A percentile compares a stretch with the other conserved stretches of the same genome.
These are phyloP conservation scores for Xylaria sp. DNA, from an alignment of 2,329 filamentous ascomycete genomes.

Conservation along the genomic window DNA sequence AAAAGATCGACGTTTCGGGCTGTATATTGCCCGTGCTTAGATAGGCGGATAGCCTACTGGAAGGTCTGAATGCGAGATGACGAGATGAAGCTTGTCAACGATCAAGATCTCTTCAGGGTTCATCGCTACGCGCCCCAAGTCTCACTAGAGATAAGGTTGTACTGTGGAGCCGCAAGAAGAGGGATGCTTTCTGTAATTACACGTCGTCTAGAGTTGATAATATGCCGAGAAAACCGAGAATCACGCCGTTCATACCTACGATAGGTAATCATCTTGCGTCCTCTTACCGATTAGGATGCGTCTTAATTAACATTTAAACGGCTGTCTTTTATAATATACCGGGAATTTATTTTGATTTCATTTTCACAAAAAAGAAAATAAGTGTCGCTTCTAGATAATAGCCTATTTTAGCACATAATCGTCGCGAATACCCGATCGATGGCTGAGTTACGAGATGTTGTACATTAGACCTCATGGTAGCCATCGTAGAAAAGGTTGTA, in stretches of 20 bases:
- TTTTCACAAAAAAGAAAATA: neutral
- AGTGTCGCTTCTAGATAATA: too few relatives aligned
- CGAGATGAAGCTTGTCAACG: constrained; percentile 7
- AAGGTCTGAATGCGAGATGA: constrained; percentile 4
- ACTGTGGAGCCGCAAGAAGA: neutral
- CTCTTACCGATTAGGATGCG: neutral
- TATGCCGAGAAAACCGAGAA: neutral
- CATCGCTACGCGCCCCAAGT: neutral
- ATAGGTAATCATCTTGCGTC: neutral
- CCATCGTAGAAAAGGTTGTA: neutral
- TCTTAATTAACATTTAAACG: neutral
- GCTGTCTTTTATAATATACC: neutral
- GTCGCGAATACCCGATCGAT: constrained; percentile 7
- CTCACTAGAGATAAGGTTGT: neutral
- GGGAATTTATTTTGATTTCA: neutral
- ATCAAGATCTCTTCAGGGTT: constrained; percentile 6
- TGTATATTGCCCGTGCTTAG: constrained; percentile 1
- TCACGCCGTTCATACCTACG: neutral
- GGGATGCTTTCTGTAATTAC: neutral
- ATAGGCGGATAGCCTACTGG: neutral
- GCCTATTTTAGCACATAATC: neutral
- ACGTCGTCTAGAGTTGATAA: neutral
- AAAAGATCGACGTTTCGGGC: neutral
- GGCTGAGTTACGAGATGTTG: neutral
- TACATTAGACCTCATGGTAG: neutral